Conservation (phyloP, 441 rosid genomes). For the Sinapis alba region DNA sequence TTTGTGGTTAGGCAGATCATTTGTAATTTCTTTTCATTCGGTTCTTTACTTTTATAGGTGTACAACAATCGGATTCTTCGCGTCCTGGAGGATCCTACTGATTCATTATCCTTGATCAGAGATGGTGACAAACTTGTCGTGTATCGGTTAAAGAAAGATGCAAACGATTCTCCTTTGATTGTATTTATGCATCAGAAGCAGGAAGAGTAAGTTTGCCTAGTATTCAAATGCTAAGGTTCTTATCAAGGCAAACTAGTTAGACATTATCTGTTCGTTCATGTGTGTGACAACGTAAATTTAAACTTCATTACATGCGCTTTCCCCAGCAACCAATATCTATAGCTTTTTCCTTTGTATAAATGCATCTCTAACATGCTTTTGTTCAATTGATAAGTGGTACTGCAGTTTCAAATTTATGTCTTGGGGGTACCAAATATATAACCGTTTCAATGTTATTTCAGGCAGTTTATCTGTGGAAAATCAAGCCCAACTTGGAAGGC, state of each 20-base stretch:
- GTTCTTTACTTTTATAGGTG: slow-evolving; percentile 42
- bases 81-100: slow-evolving; percentile 71
- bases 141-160: slow-evolving; percentile 58
- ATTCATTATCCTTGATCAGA: slow-evolving; percentile 68
- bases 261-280: slow-evolving; percentile 16
- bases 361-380: slow-evolving; percentile 13
- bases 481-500: slow-evolving; percentile 56
- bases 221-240: slow-evolving; percentile 33
- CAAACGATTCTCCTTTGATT: slow-evolving; percentile 50
- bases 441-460: slow-evolving; percentile 38
- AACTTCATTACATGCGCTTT: slow-evolving; percentile 12
- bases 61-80: slow-evolving; percentile 65
- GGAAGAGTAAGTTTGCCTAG: slow-evolving; percentile 65
- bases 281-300: slow-evolving; percentile 7
- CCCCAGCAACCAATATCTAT: slow-evolving; percentile 2
- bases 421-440: slow-evolving; percentile 13
- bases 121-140: slow-evolving; percentile 75
- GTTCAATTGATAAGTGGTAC: background rate
- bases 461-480: slow-evolving; percentile 71
- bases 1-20: slow-evolving; percentile 9
- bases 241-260: slow-evolving; percentile 17
- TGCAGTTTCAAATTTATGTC: background rate
- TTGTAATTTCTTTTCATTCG: slow-evolving; percentile 4
- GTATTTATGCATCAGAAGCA: slow-evolving; percentile 69
- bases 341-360: slow-evolving; percentile 18